phyloP scores from a whole-genome alignment of 2,329 filamentous ascomycete species.

The Microdochium nivale region DNA sequence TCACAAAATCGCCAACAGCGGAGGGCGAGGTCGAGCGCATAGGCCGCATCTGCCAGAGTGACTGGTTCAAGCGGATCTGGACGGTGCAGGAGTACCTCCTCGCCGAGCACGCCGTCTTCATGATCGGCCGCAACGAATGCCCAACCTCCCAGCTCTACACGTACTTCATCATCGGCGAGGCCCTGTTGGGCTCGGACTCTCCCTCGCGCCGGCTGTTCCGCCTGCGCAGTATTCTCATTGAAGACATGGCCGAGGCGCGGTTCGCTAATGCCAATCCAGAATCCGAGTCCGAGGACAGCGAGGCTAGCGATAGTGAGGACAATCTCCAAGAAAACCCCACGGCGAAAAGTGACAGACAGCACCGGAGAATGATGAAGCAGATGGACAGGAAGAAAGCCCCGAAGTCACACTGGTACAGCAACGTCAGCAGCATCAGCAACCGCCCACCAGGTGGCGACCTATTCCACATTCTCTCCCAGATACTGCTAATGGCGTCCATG shows the following conservation, averaged over 20 bases:
- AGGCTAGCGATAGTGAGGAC: background rate
- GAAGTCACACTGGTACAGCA: background rate
- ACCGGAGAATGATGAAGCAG: background rate
- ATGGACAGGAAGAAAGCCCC: background rate
- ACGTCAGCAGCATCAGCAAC: background rate
- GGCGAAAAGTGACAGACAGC: too few species aligned
- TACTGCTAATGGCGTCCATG: background rate
- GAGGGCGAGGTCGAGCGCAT: background rate
- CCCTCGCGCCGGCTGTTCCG: background rate
- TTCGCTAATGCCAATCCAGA: background rate
- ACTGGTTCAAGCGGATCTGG: slow-evolving; percentile 9
- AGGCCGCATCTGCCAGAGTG: background rate
- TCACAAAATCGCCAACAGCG: background rate
- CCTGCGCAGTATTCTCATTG: background rate
- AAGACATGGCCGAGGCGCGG: background rate
- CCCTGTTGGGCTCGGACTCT: background rate
- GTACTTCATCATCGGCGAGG: slow-evolving; percentile 1
- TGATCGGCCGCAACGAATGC: slow-evolving; percentile 1
- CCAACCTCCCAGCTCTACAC: slow-evolving; percentile 3
- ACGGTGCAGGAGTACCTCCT: slow-evolving; percentile 8
- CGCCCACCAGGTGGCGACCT: background rate
- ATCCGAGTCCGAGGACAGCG: background rate
- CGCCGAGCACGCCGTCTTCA: slow-evolving; percentile 2
- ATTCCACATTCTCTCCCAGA: background rate
- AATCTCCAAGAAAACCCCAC: too few species aligned